Evolutionary conservation across 1,284 basidiomycete genomes (phyloP).

Genomic region (Naganishia albida): DNA sequence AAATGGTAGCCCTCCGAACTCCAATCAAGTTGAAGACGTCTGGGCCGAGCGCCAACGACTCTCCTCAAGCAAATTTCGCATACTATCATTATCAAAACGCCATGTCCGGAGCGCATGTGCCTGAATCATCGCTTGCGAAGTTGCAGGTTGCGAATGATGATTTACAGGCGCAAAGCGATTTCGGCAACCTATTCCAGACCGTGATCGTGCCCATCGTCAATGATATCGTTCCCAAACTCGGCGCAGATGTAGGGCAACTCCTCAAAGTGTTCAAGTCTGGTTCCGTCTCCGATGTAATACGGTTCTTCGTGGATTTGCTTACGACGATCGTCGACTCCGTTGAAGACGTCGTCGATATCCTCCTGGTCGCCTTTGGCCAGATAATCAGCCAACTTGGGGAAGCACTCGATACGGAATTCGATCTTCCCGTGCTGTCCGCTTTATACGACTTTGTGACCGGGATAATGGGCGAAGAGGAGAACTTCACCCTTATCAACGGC

Average conservation of each 20-base stretch:
- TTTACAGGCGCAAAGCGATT: slow-evolving; percentile 3
- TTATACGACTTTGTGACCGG: slow-evolving; percentile 3
- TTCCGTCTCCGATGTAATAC: slow-evolving; percentile 1
- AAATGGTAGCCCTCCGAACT: neutral
- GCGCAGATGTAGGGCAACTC: slow-evolving; percentile 2
- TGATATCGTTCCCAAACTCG: slow-evolving; percentile 12
- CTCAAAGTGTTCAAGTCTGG: slow-evolving; percentile 11
- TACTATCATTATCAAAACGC: slow-evolving; percentile 11
- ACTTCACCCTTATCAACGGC: slow-evolving; percentile 16
- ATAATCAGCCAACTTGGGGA: slow-evolving; percentile 5
- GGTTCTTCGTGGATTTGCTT: slow-evolving; percentile 15
- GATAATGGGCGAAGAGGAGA: slow-evolving; percentile 16
- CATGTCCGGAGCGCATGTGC: neutral
- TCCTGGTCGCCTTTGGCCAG: slow-evolving; percentile 8
- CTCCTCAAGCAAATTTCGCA: slow-evolving; percentile 18
- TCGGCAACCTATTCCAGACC: slow-evolving; percentile 15
- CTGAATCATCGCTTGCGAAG: neutral
- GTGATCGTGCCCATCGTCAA: slow-evolving; percentile 14
- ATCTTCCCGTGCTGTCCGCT: slow-evolving; percentile 7
- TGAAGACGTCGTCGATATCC: neutral
- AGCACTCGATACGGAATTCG: slow-evolving; percentile 11
- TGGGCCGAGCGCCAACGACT: slow-evolving; percentile 1
- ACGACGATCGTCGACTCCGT: slow-evolving; percentile 3
- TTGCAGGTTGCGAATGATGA: neutral
- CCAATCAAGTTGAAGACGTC: neutral